phyloP scores from a whole-genome alignment of 202 grass and related monocot species.

The Bolboschoenoplectus hybrid region DNA sequence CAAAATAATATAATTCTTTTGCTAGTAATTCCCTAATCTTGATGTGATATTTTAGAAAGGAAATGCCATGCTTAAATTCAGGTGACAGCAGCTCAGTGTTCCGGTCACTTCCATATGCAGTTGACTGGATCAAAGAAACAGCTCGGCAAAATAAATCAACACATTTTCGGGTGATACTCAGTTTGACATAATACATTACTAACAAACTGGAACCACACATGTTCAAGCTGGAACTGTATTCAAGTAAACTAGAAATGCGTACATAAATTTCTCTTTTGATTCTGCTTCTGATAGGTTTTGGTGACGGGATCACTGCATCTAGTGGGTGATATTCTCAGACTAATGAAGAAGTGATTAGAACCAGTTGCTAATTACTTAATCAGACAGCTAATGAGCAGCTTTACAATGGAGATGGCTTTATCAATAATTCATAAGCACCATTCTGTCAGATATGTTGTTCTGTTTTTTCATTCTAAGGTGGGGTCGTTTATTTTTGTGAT shows the following conservation, averaged over 20 bases:
- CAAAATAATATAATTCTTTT: constrained; percentile 13
- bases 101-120: constrained; percentile 64
- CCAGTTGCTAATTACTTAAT: constrained; percentile 16
- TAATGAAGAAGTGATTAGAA: constrained; percentile 58
- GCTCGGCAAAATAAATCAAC: constrained; percentile 50
- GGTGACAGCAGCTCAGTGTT: constrained; percentile 53
- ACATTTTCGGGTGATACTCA: constrained; percentile 57
- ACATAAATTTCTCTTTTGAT: not conserved
- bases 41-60: constrained; percentile 36
- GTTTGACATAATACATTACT: constrained; percentile 8
- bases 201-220: not conserved
- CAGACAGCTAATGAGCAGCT: not conserved
- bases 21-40: constrained; percentile 1
- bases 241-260: not conserved
- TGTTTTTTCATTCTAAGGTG: constrained; percentile 1
- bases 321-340: constrained; percentile 71
- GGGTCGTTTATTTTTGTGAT: not conserved
- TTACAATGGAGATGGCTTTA: constrained; percentile 25
- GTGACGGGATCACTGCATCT: constrained; percentile 82
- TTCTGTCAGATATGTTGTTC: constrained; percentile 13
- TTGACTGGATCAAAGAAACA: constrained; percentile 80
- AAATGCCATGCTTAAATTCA: constrained; percentile 38
- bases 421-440: constrained; percentile 28
- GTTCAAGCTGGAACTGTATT: not conserved
- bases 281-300: constrained; percentile 55